These are phyloP conservation scores for Eutrema yunnanense DNA, from an alignment of 345 rosid species.

Conservation along the genomic window DNA sequence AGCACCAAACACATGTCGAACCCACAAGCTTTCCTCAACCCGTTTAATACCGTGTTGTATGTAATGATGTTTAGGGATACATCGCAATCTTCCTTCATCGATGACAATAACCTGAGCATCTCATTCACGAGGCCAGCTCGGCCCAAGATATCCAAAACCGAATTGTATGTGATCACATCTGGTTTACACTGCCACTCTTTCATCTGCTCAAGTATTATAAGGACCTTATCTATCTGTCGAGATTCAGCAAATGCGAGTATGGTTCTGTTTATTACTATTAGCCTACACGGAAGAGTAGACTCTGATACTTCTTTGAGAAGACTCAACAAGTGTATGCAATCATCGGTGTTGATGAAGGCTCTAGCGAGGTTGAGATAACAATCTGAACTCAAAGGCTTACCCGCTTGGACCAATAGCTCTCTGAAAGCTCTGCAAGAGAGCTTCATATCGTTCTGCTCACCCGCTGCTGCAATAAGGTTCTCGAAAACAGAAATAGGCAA, in stretches of 20 bases:
- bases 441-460: slow-evolving; percentile 14
- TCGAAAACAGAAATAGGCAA: slow-evolving; percentile 28
- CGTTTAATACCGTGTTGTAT: slow-evolving; percentile 67
- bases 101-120: slow-evolving; percentile 47
- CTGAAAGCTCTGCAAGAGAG: slow-evolving; percentile 26
- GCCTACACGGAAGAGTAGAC: slow-evolving; percentile 37
- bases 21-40: slow-evolving; percentile 61
- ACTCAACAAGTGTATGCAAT: slow-evolving; percentile 31
- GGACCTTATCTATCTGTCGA: slow-evolving; percentile 60
- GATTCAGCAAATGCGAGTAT: slow-evolving; percentile 61
- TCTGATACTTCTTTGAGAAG: slow-evolving; percentile 48
- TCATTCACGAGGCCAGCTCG: slow-evolving; percentile 50
- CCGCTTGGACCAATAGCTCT: slow-evolving; percentile 5
- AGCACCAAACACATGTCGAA: slow-evolving; percentile 53
- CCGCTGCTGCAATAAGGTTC: slow-evolving; percentile 35
- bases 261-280: slow-evolving; percentile 47
- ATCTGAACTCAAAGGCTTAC: slow-evolving; percentile 43
- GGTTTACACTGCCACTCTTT: slow-evolving; percentile 45
- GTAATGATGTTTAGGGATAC: slow-evolving; percentile 52
- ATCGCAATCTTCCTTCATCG: slow-evolving; percentile 56
- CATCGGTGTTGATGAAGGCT: slow-evolving; percentile 41
- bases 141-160: slow-evolving; percentile 60
- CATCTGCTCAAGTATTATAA: slow-evolving; percentile 47
- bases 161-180: slow-evolving; percentile 68
- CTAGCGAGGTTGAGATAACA: slow-evolving; percentile 54